Percentiles rank a stretch among this genome's conserved stretches.
These are phyloP conservation scores for Gentiana macrophylla DNA, from an alignment of 257 asterid species.

Conservation along the genomic window DNA sequence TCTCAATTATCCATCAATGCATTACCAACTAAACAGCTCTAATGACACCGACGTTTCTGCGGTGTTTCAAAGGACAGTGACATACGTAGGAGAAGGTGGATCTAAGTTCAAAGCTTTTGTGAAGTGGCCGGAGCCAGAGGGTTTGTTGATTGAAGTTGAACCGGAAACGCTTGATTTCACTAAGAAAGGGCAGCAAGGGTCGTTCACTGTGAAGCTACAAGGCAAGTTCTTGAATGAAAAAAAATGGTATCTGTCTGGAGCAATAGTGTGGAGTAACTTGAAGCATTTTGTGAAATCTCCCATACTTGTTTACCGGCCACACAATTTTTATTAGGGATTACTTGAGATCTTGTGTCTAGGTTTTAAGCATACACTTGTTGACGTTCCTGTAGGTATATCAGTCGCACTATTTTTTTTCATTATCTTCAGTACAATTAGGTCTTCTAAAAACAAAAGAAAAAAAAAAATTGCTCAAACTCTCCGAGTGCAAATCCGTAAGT, in stretches of 20 bases:
- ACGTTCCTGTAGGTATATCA: too few relatives aligned
- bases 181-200: slow-evolving; percentile 22
- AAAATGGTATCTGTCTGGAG: slow-evolving; percentile 10
- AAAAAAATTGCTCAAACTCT: too few relatives aligned
- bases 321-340: too few relatives aligned
- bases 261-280: slow-evolving; percentile 28
- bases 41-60: slow-evolving; percentile 23
- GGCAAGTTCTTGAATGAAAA: slow-evolving; percentile 28
- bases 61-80: slow-evolving; percentile 41
- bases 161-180: slow-evolving; percentile 34
- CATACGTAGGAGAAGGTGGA: slow-evolving; percentile 31
- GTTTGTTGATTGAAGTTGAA: slow-evolving; percentile 28
- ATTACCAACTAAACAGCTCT: slow-evolving; percentile 22
- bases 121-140: slow-evolving; percentile 17
- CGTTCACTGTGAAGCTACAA: slow-evolving; percentile 37
- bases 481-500: too few relatives aligned
- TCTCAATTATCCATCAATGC: slow-evolving; percentile 58
- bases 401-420: too few relatives aligned
- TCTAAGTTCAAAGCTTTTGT: slow-evolving; percentile 36
- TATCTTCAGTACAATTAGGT: too few relatives aligned
- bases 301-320: slow-evolving; percentile 33
- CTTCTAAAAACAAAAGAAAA: too few relatives aligned
- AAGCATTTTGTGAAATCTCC: slow-evolving; percentile 48
- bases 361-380: too few relatives aligned
- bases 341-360: too few relatives aligned